Evolutionary conservation across 139 green algal genomes (phyloP), one percentile per base, ranked within the genome.

Genomic region (Monoraphidium neglectum): DNA sequence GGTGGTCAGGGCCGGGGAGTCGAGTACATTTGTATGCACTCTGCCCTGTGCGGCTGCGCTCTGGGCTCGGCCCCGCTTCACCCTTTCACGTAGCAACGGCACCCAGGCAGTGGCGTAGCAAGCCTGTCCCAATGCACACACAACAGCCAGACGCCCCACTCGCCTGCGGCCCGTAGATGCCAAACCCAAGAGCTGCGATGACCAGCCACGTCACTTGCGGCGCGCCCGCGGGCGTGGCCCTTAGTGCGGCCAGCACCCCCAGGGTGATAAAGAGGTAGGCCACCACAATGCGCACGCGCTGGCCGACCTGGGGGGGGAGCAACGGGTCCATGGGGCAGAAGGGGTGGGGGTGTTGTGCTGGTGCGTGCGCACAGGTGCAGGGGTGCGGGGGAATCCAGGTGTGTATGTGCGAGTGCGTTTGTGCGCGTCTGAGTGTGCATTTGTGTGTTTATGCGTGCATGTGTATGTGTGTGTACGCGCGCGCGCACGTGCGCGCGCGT

Each of bases 141-240:
- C 6, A 38, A 8, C 23, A 36, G 28, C 26, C 13, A 36, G 30
- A 37, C 5, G 43, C 40, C 16, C 47, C 26, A 23, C 60, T 13
- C 46, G 76, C 70, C 47, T 85, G 84, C 16, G 81, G 81, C 3
- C 85, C 85, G 87, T 86, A 97, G 93, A 99, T 90, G 78, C 92
- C 94, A 82, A 98, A 98, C 32, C 95, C 95, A n/a, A 99, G 92
- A 4, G 67, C 76, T 0, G 78, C 81, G 71, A 96, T 93, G 68
- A 94, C 92, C 21, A 95, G 83, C 94, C 94, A 98, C 86, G 97
- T 94, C 77, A 92, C 30, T 43, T 63, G 79, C 30, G 76, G 61
- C 21, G 66, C 72, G 0, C 47, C 66, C 15, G 76, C 37, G 15
- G 81, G 81, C 36, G 97, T 86, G 59, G 86, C 49, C 12, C 40